Evolutionary conservation across 139 green algal genomes (phyloP).

Genomic region (Coccomyxa sp.): DNA sequence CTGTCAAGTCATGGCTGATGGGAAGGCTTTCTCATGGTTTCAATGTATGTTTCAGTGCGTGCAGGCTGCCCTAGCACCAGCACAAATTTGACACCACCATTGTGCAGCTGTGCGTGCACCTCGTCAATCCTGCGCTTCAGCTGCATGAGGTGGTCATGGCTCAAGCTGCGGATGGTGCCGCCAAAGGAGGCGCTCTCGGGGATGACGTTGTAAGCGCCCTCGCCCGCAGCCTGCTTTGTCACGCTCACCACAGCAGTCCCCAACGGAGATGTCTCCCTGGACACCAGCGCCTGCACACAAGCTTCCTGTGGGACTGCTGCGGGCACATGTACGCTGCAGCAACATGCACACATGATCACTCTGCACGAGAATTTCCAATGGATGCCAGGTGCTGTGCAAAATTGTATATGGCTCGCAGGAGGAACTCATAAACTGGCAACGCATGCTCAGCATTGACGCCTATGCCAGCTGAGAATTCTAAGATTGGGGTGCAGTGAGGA

Average conservation of each 20-base stretch:
- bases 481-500: no score
- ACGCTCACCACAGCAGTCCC: slow-evolving; percentile 79
- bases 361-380: no score
- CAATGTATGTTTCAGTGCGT: neutral
- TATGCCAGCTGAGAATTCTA: no score
- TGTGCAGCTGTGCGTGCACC: no score
- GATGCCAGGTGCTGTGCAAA: no score
- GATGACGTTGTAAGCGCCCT: slow-evolving; percentile 82
- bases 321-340: no score
- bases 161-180: slow-evolving; percentile 65
- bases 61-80: neutral
- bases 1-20: neutral
- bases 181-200: slow-evolving; percentile 59
- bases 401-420: no score
- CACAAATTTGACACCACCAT: neutral
- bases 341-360: no score
- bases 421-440: no score
- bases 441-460: no score
- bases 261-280: slow-evolving; percentile 75
- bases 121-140: slow-evolving; percentile 42
- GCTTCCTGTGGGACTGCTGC: no score
- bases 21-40: neutral
- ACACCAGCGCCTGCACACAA: slow-evolving; percentile 80
- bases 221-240: slow-evolving; percentile 59
- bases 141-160: slow-evolving; percentile 26